A percentile compares a stretch with the other conserved stretches of the same genome.
Conservation (phyloP, 208 protist genomes). For the Trypanosoma cruzi region DNA sequence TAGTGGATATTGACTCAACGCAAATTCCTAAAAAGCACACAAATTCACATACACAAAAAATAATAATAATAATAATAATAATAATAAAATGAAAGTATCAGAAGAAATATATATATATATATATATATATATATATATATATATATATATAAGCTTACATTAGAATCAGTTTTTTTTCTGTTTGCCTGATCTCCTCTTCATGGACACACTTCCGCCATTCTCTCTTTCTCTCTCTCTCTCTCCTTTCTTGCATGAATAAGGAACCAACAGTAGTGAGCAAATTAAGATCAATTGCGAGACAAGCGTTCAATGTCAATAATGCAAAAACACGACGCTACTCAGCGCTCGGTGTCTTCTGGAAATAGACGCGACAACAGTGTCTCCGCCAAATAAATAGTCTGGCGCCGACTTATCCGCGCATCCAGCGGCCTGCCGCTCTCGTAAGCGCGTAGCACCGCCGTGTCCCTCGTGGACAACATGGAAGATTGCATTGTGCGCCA, state of each 20-base stretch:
- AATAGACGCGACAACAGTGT: conserved; percentile 64
- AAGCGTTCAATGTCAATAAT: background rate
- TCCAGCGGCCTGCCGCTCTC: conserved; percentile 51
- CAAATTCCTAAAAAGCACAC: background rate
- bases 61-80: conserved; percentile 9
- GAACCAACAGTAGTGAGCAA: background rate
- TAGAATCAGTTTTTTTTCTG: background rate
- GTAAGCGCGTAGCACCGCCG: conserved; percentile 60
- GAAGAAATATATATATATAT: no score
- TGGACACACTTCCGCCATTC: background rate
- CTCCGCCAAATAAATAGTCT: conserved; percentile 71
- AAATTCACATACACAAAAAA: no score
- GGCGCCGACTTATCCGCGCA: conserved; percentile 59
- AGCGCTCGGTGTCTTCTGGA: conserved; percentile 6
- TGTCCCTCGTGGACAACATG: conserved; percentile 85
- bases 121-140: no score
- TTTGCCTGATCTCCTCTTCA: background rate
- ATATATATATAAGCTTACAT: background rate
- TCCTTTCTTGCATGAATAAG: background rate
- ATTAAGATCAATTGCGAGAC: background rate
- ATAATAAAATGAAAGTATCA: background rate
- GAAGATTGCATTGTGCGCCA: conserved; percentile 84
- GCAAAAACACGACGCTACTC: conserved; percentile 2
- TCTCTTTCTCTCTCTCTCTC: background rate
- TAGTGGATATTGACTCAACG: background rate